These are phyloP conservation scores for Lactarius psammicola DNA, from an alignment of 768 basidiomycete species.

Conservation along the genomic window DNA sequence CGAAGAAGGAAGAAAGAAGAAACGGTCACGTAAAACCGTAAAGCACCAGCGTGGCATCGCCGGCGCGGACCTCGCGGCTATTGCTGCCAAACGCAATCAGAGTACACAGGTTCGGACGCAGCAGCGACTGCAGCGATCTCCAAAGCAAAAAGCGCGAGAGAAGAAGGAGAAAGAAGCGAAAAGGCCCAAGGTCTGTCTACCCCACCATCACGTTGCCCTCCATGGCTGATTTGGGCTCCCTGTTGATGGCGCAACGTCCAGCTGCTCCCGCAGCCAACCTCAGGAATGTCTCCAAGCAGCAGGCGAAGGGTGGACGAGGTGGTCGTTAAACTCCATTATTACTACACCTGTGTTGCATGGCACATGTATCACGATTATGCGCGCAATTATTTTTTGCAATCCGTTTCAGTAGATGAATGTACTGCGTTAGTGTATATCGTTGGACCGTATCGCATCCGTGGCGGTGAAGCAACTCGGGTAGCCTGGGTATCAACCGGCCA, in stretches of 20 bases:
- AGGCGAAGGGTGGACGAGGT: slow-evolving; percentile 89
- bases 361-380: slow-evolving; percentile 22
- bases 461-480: not conserved
- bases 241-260: slow-evolving; percentile 48
- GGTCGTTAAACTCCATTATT: slow-evolving; percentile 51
- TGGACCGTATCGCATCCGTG: not conserved
- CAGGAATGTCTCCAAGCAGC: slow-evolving; percentile 86
- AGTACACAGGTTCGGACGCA: slow-evolving; percentile 79
- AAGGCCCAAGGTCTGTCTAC: slow-evolving; percentile 71
- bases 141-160: slow-evolving; percentile 93
- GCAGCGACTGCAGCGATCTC: slow-evolving; percentile 78
- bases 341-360: slow-evolving; percentile 12
- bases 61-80: slow-evolving; percentile 90
- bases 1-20: too few species aligned
- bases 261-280: slow-evolving; percentile 58
- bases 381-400: not conserved
- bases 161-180: slow-evolving; percentile 96
- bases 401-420: not conserved
- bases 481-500: slow-evolving; percentile 16
- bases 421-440: not conserved
- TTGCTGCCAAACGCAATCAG: slow-evolving; percentile 91
- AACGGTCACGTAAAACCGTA: slow-evolving; percentile 92
- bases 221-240: not conserved
- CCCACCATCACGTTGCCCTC: not conserved
- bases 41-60: slow-evolving; percentile 99